Conservation (phyloP, 208 protist genomes). For the Vickermania spadyakhi region DNA sequence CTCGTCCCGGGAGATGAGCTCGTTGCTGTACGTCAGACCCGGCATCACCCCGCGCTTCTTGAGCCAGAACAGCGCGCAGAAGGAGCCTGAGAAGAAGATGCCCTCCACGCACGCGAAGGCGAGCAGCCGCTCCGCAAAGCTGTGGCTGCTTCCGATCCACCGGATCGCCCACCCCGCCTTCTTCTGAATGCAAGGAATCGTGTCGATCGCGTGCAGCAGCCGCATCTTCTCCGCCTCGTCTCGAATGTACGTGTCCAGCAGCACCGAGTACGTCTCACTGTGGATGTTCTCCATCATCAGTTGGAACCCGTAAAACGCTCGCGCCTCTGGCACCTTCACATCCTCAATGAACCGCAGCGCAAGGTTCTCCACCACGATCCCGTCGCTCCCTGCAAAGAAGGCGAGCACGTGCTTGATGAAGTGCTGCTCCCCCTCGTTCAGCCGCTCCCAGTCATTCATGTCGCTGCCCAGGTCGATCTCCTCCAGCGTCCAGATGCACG, state of each 20-base stretch:
- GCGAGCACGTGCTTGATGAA: slow-evolving; percentile 99
- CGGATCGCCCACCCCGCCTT: slow-evolving; percentile 98
- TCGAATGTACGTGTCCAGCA: slow-evolving; percentile 96
- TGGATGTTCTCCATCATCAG: slow-evolving; percentile 99
- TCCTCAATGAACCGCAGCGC: slow-evolving; percentile 94
- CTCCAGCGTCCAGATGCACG: slow-evolving; percentile 97
- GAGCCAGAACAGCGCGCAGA: slow-evolving; percentile 99
- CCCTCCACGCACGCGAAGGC: slow-evolving; percentile 99
- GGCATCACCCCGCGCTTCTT: slow-evolving; percentile 99
- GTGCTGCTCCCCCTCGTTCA: slow-evolving; percentile 94
- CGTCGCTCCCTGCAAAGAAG: slow-evolving; percentile 98
- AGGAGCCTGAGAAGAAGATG: slow-evolving; percentile 99
- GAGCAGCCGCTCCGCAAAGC: slow-evolving; percentile 95
- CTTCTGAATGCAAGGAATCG: slow-evolving; percentile 94
- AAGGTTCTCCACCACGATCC: slow-evolving; percentile 99
- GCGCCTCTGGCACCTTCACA: slow-evolving; percentile 97
- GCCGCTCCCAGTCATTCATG: slow-evolving; percentile 92
- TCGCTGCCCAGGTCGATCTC: slow-evolving; percentile 97
- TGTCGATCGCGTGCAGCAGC: slow-evolving; percentile 96
- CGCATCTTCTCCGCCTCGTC: slow-evolving; percentile 88
- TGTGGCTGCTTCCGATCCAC: slow-evolving; percentile 63
- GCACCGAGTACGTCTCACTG: slow-evolving; percentile 90
- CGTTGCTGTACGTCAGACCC: slow-evolving; percentile 98
- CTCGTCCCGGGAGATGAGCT: slow-evolving; percentile 98
- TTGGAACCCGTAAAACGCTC: slow-evolving; percentile 99